phyloP scores from a whole-genome alignment of 176 grass and related monocot genomes.

The Oryza australiensis region DNA sequence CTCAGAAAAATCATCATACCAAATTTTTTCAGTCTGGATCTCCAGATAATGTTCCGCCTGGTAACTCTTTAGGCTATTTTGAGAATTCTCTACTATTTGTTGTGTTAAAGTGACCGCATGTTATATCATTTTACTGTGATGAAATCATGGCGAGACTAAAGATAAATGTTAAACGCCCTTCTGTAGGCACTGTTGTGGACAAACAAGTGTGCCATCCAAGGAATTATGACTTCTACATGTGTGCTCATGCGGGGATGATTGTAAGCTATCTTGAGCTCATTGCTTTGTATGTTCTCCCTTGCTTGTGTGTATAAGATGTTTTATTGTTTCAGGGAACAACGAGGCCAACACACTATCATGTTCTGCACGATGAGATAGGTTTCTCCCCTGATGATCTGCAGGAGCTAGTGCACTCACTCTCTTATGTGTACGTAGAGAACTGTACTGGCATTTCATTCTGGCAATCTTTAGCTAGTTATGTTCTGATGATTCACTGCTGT shows the following conservation, averaged over 20 bases:
- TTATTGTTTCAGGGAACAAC: slow-evolving; percentile 63
- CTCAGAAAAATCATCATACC: slow-evolving; percentile 90
- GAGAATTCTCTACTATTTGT: background rate
- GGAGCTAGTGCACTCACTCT: slow-evolving; percentile 87
- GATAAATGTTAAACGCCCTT: background rate
- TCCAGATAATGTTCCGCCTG: slow-evolving; percentile 83
- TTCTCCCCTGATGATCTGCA: slow-evolving; percentile 77
- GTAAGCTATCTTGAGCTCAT: slow-evolving; percentile 38
- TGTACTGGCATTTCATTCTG: background rate
- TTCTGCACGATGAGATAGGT: slow-evolving; percentile 81
- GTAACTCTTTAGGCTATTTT: slow-evolving; percentile 40
- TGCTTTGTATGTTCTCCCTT: background rate
- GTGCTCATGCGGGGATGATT: slow-evolving; percentile 80
- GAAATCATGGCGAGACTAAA: background rate
- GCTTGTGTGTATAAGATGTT: background rate
- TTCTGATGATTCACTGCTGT: background rate
- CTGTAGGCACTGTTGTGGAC: slow-evolving; percentile 79
- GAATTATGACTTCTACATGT: slow-evolving; percentile 97
- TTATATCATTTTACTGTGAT: background rate
- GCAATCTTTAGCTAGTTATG: background rate
- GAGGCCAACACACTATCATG: slow-evolving; percentile 86
- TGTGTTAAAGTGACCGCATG: too few species aligned
- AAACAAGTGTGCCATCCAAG: slow-evolving; percentile 84
- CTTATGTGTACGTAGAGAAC: slow-evolving; percentile 74
- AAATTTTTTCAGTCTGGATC: slow-evolving; percentile 73